phyloP scores from a whole-genome alignment of 2,329 filamentous ascomycete species.

The Xylaria sp. region DNA sequence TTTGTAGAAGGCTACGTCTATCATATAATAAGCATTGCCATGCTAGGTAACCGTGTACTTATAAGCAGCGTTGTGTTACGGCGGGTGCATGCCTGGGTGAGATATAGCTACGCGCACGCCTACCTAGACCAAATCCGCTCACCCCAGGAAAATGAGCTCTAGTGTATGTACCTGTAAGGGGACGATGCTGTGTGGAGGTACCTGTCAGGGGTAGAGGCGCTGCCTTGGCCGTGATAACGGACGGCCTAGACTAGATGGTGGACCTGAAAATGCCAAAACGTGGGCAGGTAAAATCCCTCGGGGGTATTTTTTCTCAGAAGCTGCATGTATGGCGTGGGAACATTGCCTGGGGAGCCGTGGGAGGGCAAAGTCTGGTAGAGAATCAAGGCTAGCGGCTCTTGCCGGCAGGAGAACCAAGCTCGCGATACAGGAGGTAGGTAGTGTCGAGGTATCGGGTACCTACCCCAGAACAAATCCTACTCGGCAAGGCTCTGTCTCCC shows the following conservation, averaged over 20 bases:
- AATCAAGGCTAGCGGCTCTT: slow-evolving; percentile 18
- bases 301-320: slow-evolving; percentile 15
- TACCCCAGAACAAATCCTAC: neutral
- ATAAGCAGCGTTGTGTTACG: neutral
- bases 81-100: slow-evolving; percentile 3
- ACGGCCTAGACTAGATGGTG: slow-evolving; percentile 19
- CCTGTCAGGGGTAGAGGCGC: neutral
- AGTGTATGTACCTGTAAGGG: too few relatives aligned
- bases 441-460: neutral
- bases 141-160: neutral
- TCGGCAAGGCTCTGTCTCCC: neutral
- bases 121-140: neutral
- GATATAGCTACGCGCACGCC: slow-evolving; percentile 17
- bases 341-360: slow-evolving; percentile 6
- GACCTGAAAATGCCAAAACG: slow-evolving; percentile 5
- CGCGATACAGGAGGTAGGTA: neutral
- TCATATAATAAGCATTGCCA: neutral
- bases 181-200: neutral
- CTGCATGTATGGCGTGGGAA: slow-evolving; percentile 12
- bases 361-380: slow-evolving; percentile 3
- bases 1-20: neutral
- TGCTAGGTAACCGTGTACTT: neutral
- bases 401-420: slow-evolving; percentile 15
- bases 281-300: slow-evolving; percentile 16
- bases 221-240: slow-evolving; percentile 9